These are phyloP conservation scores for Ramaria rubella DNA, from an alignment of 768 basidiomycete genomes.

Conservation along the genomic window DNA sequence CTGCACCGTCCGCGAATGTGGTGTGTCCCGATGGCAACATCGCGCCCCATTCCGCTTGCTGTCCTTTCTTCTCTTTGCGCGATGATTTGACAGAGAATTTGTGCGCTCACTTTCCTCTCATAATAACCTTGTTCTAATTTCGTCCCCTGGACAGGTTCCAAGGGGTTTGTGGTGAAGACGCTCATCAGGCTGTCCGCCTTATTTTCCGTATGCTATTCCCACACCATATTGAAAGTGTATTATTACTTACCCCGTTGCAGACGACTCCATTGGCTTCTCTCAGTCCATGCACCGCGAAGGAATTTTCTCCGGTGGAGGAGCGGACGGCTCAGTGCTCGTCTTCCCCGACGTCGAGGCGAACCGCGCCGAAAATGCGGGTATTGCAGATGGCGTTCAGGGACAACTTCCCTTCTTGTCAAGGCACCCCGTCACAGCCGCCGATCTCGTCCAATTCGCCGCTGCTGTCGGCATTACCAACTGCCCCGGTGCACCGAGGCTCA, in stretches of 20 bases:
- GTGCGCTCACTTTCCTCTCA: neutral
- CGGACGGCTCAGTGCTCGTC: conserved; percentile 8
- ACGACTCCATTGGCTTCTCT: neutral
- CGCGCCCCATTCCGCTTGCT: conserved; percentile 10
- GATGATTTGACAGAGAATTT: neutral
- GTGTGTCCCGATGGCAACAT: conserved; percentile 28
- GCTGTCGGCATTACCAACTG: conserved; percentile 10
- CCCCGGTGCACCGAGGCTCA: conserved; percentile 7
- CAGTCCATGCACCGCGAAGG: neutral
- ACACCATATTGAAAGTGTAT: neutral
- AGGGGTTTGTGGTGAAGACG: conserved; percentile 6
- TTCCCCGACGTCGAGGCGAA: conserved; percentile 9
- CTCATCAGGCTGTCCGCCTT: conserved; percentile 10
- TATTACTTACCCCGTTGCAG: neutral
- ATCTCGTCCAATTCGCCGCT: conserved; percentile 5
- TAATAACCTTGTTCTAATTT: neutral
- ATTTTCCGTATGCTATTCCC: neutral
- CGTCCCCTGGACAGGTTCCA: neutral
- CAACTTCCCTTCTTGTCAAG: neutral
- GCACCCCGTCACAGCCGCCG: conserved; percentile 9
- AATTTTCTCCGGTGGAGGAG: conserved; percentile 2
- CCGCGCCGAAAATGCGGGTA: conserved; percentile 7
- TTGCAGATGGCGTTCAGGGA: neutral
- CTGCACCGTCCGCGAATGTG: too few species aligned
- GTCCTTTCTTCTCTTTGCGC: neutral